Evolutionary conservation across 202 grass and related monocot species (phyloP).

Genomic region (Carex arenaria): DNA sequence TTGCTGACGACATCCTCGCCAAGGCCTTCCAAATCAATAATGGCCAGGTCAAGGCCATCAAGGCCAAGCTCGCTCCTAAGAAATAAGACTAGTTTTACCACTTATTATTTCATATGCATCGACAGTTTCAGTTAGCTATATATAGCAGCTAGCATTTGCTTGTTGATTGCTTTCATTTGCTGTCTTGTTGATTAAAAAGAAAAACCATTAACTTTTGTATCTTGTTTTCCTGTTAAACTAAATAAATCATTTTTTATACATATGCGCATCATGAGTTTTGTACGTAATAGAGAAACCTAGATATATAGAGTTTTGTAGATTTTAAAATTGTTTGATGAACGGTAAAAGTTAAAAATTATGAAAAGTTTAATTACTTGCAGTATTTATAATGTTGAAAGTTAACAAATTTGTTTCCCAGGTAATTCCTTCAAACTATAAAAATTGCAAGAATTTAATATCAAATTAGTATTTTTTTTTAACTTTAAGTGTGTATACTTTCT

Average conservation of each 20-base stretch:
- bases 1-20: constrained; percentile 39
- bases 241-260: neutral
- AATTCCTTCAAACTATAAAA: no score
- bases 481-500: no score
- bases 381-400: no score
- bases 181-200: neutral
- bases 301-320: no score
- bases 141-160: neutral
- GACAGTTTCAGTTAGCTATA: neutral
- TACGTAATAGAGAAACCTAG: no score
- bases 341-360: no score
- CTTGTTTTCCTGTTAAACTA: neutral
- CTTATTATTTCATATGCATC: neutral
- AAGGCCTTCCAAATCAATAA: constrained; percentile 42
- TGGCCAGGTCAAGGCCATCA: constrained; percentile 37
- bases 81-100: constrained; percentile 7
- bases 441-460: no score
- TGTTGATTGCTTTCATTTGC: neutral
- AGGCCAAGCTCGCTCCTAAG: constrained; percentile 37
- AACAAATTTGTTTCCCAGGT: no score
- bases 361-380: no score
- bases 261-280: no score
- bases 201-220: neutral
- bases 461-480: no score
- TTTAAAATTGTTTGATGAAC: no score